A percentile compares a stretch with the other conserved stretches of the same genome.
Evolutionary conservation across 2,329 filamentous ascomycete genomes (phyloP).

Genomic region (Aspergillus felis): DNA sequence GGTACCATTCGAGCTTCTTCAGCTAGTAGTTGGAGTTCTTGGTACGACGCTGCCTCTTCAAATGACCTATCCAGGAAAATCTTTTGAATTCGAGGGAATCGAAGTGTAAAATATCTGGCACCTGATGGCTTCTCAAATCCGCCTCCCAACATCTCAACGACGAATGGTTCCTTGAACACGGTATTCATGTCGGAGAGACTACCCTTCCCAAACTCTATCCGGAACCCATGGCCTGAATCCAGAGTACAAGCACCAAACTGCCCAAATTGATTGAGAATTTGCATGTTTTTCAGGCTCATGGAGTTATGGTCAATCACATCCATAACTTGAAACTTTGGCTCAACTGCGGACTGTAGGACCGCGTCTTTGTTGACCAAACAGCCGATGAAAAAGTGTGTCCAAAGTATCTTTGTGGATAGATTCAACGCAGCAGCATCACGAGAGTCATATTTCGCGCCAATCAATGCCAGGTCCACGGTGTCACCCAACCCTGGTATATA

Average conservation of each 20-base stretch:
- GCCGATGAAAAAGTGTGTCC: conserved; percentile 77
- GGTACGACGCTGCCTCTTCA: conserved; percentile 64
- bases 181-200: conserved; percentile 32
- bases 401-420: conserved; percentile 55
- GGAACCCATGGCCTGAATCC: conserved; percentile 34
- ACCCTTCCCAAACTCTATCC: conserved; percentile 46
- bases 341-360: conserved; percentile 47
- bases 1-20: conserved; percentile 51
- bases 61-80: conserved; percentile 72
- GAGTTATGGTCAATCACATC: conserved; percentile 53
- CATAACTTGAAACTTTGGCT: conserved; percentile 63
- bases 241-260: conserved; percentile 42
- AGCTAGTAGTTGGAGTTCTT: conserved; percentile 66
- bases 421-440: conserved; percentile 54
- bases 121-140: conserved; percentile 71
- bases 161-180: conserved; percentile 66
- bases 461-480: conserved; percentile 74
- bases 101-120: conserved; percentile 66
- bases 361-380: conserved; percentile 67
- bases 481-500: conserved; percentile 77
- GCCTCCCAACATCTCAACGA: conserved; percentile 77
- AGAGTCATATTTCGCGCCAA: conserved; percentile 70
- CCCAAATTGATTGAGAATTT: conserved; percentile 47
- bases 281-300: conserved; percentile 51
- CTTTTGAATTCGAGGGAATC: conserved; percentile 73